Evolutionary conservation across 805 yeast genomes (phyloP), one percentile per base, ranked within the genome.

Genomic region (Myxozyma mucilagina): DNA sequence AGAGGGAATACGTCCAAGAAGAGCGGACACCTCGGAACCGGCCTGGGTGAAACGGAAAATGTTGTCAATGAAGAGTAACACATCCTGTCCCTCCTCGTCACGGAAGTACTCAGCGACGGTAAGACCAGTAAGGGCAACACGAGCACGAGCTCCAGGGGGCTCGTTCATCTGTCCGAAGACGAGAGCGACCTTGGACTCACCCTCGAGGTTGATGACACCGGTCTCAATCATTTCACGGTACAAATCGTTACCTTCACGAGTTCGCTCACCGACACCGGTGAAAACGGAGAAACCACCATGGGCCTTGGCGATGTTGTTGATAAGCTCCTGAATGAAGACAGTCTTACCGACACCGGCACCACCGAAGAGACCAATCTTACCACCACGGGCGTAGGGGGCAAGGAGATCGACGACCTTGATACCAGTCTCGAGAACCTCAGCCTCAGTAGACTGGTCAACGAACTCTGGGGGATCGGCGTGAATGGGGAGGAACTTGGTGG

Each of bases 311-410:
- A 93, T 94, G 87, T 93, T 93, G 92, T 94, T 93, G 81, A 93
- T 93, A 84, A 93, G 87, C 84, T 93, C 99, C 86, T 93, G 99
- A 83, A 93, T 93, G 84, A 93, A 93, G 69, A 93, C 99, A 81
- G 99, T 93, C 83, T 93, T 93, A 84, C 99, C 99, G 89, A 93
- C 99, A 93, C 99, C 99, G 81, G 99, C 99, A 93, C 99, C 99
- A 85, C 99, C 99, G 89, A 93, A 93, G 78, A 93, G 87, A 87
- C 99, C 99, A 90, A 93, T 93, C 87, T 93, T 93, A 90, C 99
- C 99, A 90, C 99, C 99, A 90, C 97, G 91, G 78, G 99, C 98
- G 85, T 93, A 93, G 73, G 99, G 99, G 73, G 99, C 99, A 72
- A 93, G 86, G 78, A 93, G 85, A 80, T 93, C 99, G 83, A 93